Evolutionary conservation across 306 rosid species (phyloP), one percentile per base, ranked within the genome.

Genomic region (Echinosophora koreensis): DNA sequence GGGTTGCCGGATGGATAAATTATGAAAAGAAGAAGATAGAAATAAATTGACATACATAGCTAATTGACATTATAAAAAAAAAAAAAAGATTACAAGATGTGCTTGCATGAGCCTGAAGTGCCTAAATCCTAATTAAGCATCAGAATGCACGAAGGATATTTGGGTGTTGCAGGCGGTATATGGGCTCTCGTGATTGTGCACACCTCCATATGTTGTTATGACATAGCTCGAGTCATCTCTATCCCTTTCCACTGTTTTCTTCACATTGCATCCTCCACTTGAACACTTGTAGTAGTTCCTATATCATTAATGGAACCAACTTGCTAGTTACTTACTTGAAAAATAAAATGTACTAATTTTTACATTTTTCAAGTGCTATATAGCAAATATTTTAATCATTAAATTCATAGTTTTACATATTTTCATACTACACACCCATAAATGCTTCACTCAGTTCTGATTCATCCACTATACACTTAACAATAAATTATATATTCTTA

Each of bases 241-340:
- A 16, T 91, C 98, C 76, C 98, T 94, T 47, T 94, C 97, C 46
- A 91, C 96, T 44, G 90, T 90, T 85, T 91, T 94, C 89, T 94
- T 91, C 79, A 91, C 98, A 27, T 1, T 17, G 77, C 96, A 94
- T 65, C 90, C 96, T 71, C 74, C 92, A 71, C 82, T 86, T 68
- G 92, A 85, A 78, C 98, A 94, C 80, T 91, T 94, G 76, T 90
- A 94, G 71, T 90, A 94, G 77, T 94, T 94, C 86, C 97, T 91
- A 57, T 67, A 64, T 22, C 77, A 58, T 58, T 30, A 11, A 67
- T 16, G 0, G 8, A 54, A 52, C 22, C 15, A 5, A 11, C 49
- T 44, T n/a, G 8, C 46, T 46, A 9, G 4, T 60, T 46, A 60
- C 3, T 60, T 44, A 32, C 37, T 38, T 34, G 12, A 0, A 27